A percentile compares a stretch with the other conserved stretches of the same genome.
These are phyloP conservation scores for Fulvia fulva DNA, from an alignment of 2,329 filamentous ascomycete genomes.

Conservation along the genomic window DNA sequence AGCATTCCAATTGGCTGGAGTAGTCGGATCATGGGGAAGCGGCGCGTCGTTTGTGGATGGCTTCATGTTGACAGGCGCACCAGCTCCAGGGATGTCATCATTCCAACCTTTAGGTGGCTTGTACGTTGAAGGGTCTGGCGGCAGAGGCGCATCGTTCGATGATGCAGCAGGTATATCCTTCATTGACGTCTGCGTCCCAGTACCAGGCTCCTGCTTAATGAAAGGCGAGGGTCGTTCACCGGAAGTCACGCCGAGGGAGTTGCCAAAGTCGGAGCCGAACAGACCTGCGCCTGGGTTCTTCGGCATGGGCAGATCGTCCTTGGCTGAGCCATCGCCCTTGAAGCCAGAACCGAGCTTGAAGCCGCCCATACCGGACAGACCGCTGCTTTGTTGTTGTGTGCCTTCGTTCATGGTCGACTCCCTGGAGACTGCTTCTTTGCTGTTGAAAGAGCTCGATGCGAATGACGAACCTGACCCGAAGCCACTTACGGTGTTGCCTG, in stretches of 20 bases:
- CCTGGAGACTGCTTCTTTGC: conserved; percentile 27
- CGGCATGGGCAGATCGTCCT: conserved; percentile 56
- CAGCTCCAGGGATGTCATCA: conserved; percentile 33
- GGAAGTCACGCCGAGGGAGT: conserved; percentile 31
- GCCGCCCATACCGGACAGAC: conserved; percentile 36
- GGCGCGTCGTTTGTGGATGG: conserved; percentile 31
- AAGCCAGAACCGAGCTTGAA: conserved; percentile 69
- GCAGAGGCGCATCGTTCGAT: conserved; percentile 32
- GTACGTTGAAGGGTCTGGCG: conserved; percentile 36
- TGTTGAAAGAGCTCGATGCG: conserved; percentile 25
- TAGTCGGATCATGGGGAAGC: conserved; percentile 41
- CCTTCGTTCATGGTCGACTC: conserved; percentile 27
- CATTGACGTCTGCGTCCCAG: conserved; percentile 30
- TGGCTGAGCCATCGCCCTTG: conserved; percentile 58
- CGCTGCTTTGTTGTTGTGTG: conserved; percentile 2
- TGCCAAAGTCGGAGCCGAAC: conserved; percentile 33
- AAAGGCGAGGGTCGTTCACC: conserved; percentile 28
- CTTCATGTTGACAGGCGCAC: conserved; percentile 17
- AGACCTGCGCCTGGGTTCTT: conserved; percentile 27
- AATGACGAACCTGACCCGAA: conserved; percentile 33
- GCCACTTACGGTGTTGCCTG: conserved; percentile 17
- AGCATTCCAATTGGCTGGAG: conserved; percentile 32
- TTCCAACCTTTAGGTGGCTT: conserved; percentile 27
- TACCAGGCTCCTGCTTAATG: conserved; percentile 38
- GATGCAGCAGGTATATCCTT: conserved; percentile 33